Evolutionary conservation across 306 rosid species (phyloP).

Genomic region (Echinosophora koreensis): DNA sequence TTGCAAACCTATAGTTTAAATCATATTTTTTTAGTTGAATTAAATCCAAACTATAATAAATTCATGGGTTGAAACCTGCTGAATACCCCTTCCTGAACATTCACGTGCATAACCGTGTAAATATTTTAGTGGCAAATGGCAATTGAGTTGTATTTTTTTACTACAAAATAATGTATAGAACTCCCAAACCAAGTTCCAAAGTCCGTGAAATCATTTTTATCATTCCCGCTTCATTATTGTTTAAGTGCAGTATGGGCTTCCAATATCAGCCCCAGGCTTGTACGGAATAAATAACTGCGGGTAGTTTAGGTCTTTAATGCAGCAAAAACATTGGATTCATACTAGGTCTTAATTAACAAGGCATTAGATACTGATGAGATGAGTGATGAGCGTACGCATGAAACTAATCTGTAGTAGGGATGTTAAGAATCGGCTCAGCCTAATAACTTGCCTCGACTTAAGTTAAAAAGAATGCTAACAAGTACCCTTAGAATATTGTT

Average conservation of each 20-base stretch:
- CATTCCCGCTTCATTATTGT: not conserved
- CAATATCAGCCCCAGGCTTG: not conserved
- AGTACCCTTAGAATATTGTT: no score
- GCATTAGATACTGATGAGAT: not conserved
- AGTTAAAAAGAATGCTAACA: no score
- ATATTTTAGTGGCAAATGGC: not conserved
- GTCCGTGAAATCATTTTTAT: constrained; percentile 14
- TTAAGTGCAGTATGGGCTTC: not conserved
- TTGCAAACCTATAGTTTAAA: no score
- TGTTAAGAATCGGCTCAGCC: no score
- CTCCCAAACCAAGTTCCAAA: constrained; percentile 17
- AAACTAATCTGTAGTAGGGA: no score
- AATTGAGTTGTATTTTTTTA: not conserved
- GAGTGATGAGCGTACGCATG: no score
- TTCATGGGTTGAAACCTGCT: no score
- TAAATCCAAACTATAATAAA: no score
- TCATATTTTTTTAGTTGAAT: no score
- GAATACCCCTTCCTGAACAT: not conserved
- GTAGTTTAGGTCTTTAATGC: constrained; percentile 38
- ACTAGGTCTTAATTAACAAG: not conserved
- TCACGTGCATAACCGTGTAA: constrained; percentile 23
- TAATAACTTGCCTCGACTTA: no score
- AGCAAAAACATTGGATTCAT: not conserved
- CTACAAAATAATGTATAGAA: not conserved
- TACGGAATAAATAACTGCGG: constrained; percentile 6